A percentile compares a stretch with the other conserved stretches of the same genome.
These are phyloP conservation scores for Fusarium illudens DNA, from an alignment of 2,329 filamentous ascomycete species.

Conservation along the genomic window DNA sequence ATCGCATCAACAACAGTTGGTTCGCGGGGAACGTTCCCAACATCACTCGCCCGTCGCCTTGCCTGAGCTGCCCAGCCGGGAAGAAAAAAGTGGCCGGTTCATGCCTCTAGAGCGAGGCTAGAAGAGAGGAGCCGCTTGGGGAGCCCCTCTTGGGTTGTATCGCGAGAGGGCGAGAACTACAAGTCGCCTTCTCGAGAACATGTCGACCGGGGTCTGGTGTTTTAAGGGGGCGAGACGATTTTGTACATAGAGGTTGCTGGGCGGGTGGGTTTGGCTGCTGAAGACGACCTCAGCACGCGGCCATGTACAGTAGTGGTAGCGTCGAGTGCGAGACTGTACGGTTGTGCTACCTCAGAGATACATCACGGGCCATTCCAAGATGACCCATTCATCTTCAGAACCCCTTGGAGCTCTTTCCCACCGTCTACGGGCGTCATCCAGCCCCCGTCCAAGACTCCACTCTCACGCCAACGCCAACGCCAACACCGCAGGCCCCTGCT, in stretches of 20 bases:
- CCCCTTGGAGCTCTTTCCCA: slow-evolving; percentile 1
- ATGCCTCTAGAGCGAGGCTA: neutral
- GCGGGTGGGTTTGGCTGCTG: slow-evolving; percentile 7
- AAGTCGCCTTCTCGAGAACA: neutral
- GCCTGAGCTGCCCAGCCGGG: neutral
- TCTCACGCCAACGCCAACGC: slow-evolving; percentile 31
- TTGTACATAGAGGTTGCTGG: too few species aligned
- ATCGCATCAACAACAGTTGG: slow-evolving; percentile 7
- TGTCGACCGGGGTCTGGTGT: slow-evolving; percentile 9
- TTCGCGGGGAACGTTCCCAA: slow-evolving; percentile 18
- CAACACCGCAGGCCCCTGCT: slow-evolving; percentile 21
- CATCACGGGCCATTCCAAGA: neutral
- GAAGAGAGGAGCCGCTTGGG: slow-evolving; percentile 3
- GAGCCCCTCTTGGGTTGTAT: slow-evolving; percentile 15
- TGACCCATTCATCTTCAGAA: slow-evolving; percentile 1
- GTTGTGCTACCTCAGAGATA: slow-evolving; percentile 2
- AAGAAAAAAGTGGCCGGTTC: neutral
- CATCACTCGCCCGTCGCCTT: neutral
- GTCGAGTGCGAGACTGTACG: neutral
- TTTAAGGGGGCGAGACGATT: slow-evolving; percentile 25
- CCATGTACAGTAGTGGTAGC: neutral
- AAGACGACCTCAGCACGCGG: slow-evolving; percentile 1
- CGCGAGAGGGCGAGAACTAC: neutral
- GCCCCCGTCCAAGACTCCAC: slow-evolving; percentile 23
- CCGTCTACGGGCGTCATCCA: slow-evolving; percentile 6